Conservation (phyloP, 305 asterid genomes). For the Lippia alba region DNA sequence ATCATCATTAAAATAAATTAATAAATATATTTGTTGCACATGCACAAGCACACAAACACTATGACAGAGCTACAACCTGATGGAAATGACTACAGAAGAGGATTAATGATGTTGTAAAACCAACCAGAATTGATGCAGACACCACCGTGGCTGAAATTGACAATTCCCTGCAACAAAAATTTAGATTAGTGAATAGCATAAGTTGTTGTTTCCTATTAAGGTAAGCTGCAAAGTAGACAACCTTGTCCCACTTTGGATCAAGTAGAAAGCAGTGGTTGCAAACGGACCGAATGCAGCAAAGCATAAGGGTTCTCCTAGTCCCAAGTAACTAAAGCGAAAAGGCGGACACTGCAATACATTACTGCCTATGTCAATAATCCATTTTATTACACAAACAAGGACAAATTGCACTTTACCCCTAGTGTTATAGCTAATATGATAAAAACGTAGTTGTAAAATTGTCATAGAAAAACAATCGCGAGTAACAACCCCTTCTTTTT, state of each 20-base stretch:
- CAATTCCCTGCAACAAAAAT: conserved; percentile 48
- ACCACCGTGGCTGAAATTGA: conserved; percentile 61
- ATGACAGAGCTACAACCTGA: conserved; percentile 55
- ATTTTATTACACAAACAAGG: too few species aligned
- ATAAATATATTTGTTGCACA: neutral
- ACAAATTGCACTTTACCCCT: too few species aligned
- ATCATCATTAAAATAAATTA: conserved; percentile 35
- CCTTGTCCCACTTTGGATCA: conserved; percentile 81
- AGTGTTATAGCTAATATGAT: too few species aligned
- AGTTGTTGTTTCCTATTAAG: conserved; percentile 20
- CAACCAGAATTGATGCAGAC: conserved; percentile 80
- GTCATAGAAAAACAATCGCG: too few species aligned
- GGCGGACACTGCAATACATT: conserved; percentile 81
- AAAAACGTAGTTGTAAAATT: too few species aligned
- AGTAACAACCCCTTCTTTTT: neutral
- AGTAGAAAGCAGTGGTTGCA: conserved; percentile 90
- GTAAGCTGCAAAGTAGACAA: conserved; percentile 30
- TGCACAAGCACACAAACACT: neutral
- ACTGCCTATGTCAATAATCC: neutral
- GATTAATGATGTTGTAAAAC: conserved; percentile 80
- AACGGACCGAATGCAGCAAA: conserved; percentile 98
- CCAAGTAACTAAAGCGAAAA: conserved; percentile 85
- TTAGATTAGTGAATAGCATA: conserved; percentile 21
- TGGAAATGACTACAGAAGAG: conserved; percentile 95
- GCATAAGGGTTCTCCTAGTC: conserved; percentile 95